These are phyloP conservation scores for Selaginella tamariscina DNA, from an alignment of 75 land plant genomes.

Conservation along the genomic window DNA sequence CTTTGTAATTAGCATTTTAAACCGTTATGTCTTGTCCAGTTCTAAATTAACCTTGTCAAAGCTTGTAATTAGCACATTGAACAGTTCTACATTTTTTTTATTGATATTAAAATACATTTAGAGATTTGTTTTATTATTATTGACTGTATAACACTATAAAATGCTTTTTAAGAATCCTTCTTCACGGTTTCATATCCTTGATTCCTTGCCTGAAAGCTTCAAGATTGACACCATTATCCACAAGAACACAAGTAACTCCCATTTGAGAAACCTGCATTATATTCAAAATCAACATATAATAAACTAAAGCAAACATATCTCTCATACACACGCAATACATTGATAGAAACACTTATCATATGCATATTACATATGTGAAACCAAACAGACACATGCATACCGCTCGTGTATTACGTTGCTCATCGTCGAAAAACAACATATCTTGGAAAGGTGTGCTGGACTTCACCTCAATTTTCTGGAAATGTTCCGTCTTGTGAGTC, in stretches of 20 bases:
- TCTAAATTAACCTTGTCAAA: no score
- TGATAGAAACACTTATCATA: no score
- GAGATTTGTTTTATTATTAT: no score
- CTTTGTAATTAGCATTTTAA: no score
- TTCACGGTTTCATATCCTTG: no score
- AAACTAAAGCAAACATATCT: neutral
- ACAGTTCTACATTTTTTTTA: no score
- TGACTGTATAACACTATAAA: no score
- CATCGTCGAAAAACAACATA: constrained; percentile 97
- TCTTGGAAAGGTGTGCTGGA: constrained; percentile 59
- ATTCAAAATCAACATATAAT: neutral
- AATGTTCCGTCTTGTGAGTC: constrained; percentile 90
- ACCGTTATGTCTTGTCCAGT: no score
- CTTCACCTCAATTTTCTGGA: constrained; percentile 60
- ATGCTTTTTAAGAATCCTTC: no score
- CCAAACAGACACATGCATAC: constrained; percentile 23
- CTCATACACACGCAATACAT: no score
- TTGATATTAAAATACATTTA: no score
- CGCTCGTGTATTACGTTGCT: constrained; percentile 62
- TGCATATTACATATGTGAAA: neutral
- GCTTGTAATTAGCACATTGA: no score
- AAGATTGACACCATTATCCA: constrained; percentile 66
- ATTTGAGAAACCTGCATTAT: constrained; percentile 51
- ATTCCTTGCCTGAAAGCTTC: constrained; percentile 52
- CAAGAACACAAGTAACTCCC: constrained; percentile 79